Percentiles rank a stretch among this genome's conserved stretches.
These are phyloP conservation scores for Globisporangium emineosum DNA, from an alignment of 352 stramenopile genomes.

Conservation along the genomic window DNA sequence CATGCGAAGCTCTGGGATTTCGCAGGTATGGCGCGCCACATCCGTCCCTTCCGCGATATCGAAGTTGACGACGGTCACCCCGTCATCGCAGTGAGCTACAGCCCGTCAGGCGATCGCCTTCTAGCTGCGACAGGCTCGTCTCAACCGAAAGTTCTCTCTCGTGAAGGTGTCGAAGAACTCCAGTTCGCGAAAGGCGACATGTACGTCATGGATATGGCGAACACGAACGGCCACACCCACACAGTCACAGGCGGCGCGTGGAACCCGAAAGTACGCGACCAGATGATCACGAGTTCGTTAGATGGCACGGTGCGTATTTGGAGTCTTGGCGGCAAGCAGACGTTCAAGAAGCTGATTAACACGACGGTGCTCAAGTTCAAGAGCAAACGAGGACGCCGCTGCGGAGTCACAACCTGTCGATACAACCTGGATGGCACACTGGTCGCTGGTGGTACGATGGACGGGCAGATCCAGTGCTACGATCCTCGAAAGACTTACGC, in stretches of 20 bases:
- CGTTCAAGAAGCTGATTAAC: slow-evolving; percentile 80
- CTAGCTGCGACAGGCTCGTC: slow-evolving; percentile 68
- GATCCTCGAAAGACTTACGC: slow-evolving; percentile 73
- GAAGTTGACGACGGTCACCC: slow-evolving; percentile 81
- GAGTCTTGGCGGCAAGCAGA: slow-evolving; percentile 62
- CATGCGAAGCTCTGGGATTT: slow-evolving; percentile 88
- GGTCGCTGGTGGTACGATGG: slow-evolving; percentile 67
- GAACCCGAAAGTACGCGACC: slow-evolving; percentile 62
- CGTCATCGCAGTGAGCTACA: slow-evolving; percentile 77
- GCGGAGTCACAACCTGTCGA: slow-evolving; percentile 66
- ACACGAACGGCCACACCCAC: slow-evolving; percentile 84
- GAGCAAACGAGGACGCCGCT: slow-evolving; percentile 67
- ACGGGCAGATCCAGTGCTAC: slow-evolving; percentile 75
- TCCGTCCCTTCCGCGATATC: slow-evolving; percentile 74
- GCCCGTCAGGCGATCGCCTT: slow-evolving; percentile 69
- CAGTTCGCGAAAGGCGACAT: slow-evolving; percentile 85
- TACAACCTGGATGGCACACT: slow-evolving; percentile 65
- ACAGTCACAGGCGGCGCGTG: slow-evolving; percentile 62
- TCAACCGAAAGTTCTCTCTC: slow-evolving; percentile 71
- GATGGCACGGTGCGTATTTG: slow-evolving; percentile 81
- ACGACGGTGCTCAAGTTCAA: slow-evolving; percentile 82
- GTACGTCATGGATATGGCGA: slow-evolving; percentile 85
- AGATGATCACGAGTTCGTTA: slow-evolving; percentile 79
- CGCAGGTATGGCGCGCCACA: slow-evolving; percentile 76
- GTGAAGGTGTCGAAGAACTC: slow-evolving; percentile 75